Conservation (phyloP, 192 early-diverging fungal genomes). For the Gonapodya sp. region DNA sequence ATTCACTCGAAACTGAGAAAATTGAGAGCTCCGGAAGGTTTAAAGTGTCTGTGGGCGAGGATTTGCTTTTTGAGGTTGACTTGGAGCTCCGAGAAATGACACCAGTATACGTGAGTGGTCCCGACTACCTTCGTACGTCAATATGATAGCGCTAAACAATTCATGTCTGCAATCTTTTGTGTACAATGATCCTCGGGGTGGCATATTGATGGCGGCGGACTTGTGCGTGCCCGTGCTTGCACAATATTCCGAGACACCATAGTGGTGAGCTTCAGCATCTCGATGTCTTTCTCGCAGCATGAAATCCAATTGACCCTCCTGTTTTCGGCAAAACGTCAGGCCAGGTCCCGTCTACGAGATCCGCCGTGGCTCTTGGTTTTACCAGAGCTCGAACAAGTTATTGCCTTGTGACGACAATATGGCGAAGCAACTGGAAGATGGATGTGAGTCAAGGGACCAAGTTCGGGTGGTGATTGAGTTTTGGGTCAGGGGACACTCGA, state of each 20-base stretch:
- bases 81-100: slow-evolving; percentile 51
- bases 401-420: slow-evolving; percentile 76
- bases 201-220: too few relatives aligned
- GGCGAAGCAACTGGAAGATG: slow-evolving; percentile 67
- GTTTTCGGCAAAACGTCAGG: too few relatives aligned
- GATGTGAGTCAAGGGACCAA: slow-evolving; percentile 42
- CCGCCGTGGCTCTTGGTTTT: slow-evolving; percentile 76
- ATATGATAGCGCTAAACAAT: too few relatives aligned
- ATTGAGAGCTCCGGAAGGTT: background rate
- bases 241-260: too few relatives aligned
- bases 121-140: too few relatives aligned
- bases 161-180: too few relatives aligned
- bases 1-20: background rate
- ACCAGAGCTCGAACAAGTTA: slow-evolving; percentile 52
- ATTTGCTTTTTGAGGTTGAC: slow-evolving; percentile 71
- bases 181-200: too few relatives aligned
- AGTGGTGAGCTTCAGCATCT: too few relatives aligned
- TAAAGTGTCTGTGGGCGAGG: slow-evolving; percentile 63
- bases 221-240: too few relatives aligned
- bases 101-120: background rate
- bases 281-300: too few relatives aligned
- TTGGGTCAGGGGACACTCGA: too few relatives aligned
- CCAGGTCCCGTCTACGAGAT: slow-evolving; percentile 71
- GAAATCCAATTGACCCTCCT: too few relatives aligned
- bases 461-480: background rate